Conservation (phyloP, 192 early-diverging fungal species). For the Phycomyces blakesleeanus region DNA sequence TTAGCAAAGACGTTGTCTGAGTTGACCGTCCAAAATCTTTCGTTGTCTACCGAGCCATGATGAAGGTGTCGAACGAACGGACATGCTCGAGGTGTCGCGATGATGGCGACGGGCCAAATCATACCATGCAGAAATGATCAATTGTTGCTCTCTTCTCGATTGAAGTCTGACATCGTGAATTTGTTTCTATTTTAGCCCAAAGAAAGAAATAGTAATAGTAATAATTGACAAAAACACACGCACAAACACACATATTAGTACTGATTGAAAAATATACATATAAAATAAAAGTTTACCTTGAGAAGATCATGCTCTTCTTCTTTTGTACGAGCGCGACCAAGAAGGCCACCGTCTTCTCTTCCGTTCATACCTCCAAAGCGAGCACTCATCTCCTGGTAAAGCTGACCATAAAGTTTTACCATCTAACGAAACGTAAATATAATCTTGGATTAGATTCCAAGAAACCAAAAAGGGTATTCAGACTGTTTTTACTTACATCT, state of each 20-base stretch:
- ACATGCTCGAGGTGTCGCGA: conserved; percentile 42
- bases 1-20: conserved; percentile 34
- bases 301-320: conserved; percentile 37
- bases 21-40: conserved; percentile 52
- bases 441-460: neutral
- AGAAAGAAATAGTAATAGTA: no score
- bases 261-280: no score
- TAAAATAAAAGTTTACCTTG: no score
- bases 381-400: conserved; percentile 24
- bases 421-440: conserved; percentile 7
- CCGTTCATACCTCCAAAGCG: conserved; percentile 6
- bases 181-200: conserved; percentile 50
- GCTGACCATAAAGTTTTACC: conserved; percentile 32
- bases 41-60: conserved; percentile 76
- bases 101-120: conserved; percentile 44
- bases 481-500: conserved; percentile 35
- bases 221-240: no score
- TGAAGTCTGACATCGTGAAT: conserved; percentile 68
- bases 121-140: conserved; percentile 84
- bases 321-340: conserved; percentile 16
- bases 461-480: conserved; percentile 4
- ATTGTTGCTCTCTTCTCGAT: conserved; percentile 69
- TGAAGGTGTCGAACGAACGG: conserved; percentile 48
- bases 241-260: no score
- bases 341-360: conserved; percentile 21